Base-by-base conservation (phyloP, 495 filamentous ascomycete genomes). In the Elaphomyces granulatus region DNA sequence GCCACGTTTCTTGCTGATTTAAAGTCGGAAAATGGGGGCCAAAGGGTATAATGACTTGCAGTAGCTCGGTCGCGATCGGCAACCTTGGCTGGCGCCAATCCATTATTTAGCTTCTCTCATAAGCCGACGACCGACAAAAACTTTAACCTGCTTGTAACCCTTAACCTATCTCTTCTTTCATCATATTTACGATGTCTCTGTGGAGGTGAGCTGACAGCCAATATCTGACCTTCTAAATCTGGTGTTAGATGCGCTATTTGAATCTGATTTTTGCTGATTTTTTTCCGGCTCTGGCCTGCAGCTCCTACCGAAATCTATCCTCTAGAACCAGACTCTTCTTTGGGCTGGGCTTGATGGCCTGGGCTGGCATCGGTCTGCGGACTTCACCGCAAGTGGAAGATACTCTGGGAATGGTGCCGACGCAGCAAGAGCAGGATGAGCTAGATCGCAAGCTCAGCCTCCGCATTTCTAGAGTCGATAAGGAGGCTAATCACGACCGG, bases 341-440 rank as follows among this genome's bases (percentile, higher is more conserved):
- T 53, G 80, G 81, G 37, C 41, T 73, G 38, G 77, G 76, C 45
- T 54, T 80, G 28, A 75, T 84, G 53, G 71, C 66, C 20, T 84
- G 77, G 62, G 75, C 75, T 0, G 56, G 54, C n/a, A 53, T 75
- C 23, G 78, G 74, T 9, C 59, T 83, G 12, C 64, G 64, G 45
- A 50, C 71, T 3, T 66, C 70, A n/a, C 67, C 79, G 28, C 63
- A 66, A 37, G 72, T 75, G 2, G 81, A 83, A 54, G 60, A 67
- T 44, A 69, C 66, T 9, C 59, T 83, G 41, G 76, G 75, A 2
- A 64, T 82, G 49, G 64, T 67, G 32, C 61, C 81, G n/a, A 72
- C 63, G 10, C 65, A 75, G 50, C 54, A 76, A 44, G 74, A 83
- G 48, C 70, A 67, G 46, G 62, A 72, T 49, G 67, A 65, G 31